Conservation (phyloP, 2,329 filamentous ascomycete genomes). For the Ascochyta rabiei region DNA sequence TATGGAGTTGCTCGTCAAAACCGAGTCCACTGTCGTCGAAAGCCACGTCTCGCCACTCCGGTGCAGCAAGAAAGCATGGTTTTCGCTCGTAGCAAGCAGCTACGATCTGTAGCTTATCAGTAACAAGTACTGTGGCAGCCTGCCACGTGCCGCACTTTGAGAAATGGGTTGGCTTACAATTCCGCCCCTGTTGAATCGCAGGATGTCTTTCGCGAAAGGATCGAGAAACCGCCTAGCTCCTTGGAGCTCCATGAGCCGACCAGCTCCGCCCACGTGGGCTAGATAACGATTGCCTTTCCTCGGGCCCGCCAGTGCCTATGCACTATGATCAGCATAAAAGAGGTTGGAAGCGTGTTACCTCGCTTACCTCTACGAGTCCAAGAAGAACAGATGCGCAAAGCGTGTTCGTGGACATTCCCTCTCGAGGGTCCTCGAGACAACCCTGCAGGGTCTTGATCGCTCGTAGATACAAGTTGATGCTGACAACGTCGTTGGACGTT, state of each 20-base stretch:
- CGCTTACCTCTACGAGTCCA: slow-evolving; percentile 39
- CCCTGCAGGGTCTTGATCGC: slow-evolving; percentile 39
- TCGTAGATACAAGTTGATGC: slow-evolving; percentile 36
- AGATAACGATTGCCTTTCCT: slow-evolving; percentile 40
- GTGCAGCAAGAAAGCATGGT: slow-evolving; percentile 38
- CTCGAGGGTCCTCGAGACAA: slow-evolving; percentile 34
- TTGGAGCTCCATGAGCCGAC: slow-evolving; percentile 42
- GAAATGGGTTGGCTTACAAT: slow-evolving; percentile 30
- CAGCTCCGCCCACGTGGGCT: slow-evolving; percentile 42
- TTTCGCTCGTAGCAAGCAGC: slow-evolving; percentile 40
- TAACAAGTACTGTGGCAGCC: neutral
- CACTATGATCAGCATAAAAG: neutral
- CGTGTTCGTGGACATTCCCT: slow-evolving; percentile 42
- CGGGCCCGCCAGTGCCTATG: slow-evolving; percentile 40
- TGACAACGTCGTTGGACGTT: slow-evolving; percentile 29
- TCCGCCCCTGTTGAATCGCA: slow-evolving; percentile 39
- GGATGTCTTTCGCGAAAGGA: slow-evolving; percentile 39
- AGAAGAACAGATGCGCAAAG: slow-evolving; percentile 43
- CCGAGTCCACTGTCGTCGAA: slow-evolving; percentile 39
- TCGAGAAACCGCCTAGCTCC: slow-evolving; percentile 35
- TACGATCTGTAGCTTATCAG: slow-evolving; percentile 33
- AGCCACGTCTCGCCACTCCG: slow-evolving; percentile 41
- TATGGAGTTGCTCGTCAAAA: slow-evolving; percentile 36
- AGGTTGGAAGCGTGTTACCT: neutral
- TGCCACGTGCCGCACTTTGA: neutral